Conservation (phyloP, 129 eudicot genomes). For the Dittrichia graveolens region DNA sequence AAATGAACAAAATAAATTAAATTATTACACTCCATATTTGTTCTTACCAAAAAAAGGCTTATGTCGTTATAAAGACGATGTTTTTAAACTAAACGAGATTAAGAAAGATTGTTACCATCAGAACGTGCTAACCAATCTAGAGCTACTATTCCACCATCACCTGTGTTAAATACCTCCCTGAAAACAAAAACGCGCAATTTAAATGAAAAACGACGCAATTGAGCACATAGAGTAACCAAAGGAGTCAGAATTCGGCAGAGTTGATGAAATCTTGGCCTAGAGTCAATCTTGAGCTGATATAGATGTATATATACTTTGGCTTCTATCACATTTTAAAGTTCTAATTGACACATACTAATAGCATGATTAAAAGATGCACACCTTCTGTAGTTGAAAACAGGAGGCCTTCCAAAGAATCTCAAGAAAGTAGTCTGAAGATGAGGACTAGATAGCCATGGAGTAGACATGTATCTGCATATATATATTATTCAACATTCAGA, state of each 20-base stretch:
- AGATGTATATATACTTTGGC: too few relatives aligned
- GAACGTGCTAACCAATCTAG: constrained; percentile 68
- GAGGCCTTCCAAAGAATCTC: constrained; percentile 67
- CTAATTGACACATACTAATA: too few relatives aligned
- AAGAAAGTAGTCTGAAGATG: constrained; percentile 84
- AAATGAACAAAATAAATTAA: not conserved
- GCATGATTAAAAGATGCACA: constrained; percentile 2
- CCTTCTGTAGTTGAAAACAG: constrained; percentile 66
- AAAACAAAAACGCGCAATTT: not conserved
- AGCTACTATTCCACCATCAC: constrained; percentile 96
- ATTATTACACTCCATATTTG: not conserved
- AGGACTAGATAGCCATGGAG: constrained; percentile 97
- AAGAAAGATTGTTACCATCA: constrained; percentile 46
- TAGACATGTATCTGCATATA: constrained; percentile 66
- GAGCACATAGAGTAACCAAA: too few relatives aligned
- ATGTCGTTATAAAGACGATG: not conserved
- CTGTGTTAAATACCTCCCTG: constrained; percentile 64
- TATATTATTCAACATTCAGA: constrained; percentile 2
- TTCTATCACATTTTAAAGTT: too few relatives aligned
- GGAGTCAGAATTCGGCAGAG: too few relatives aligned
- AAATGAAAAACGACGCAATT: not conserved
- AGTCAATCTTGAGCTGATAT: not conserved
- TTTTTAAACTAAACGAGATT: not conserved
- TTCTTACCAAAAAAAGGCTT: not conserved
- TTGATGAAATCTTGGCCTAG: too few relatives aligned